A percentile compares a stretch with the other conserved stretches of the same genome.
phyloP scores from a whole-genome alignment of 2,329 filamentous ascomycete genomes.

The Fusarium piperis region DNA sequence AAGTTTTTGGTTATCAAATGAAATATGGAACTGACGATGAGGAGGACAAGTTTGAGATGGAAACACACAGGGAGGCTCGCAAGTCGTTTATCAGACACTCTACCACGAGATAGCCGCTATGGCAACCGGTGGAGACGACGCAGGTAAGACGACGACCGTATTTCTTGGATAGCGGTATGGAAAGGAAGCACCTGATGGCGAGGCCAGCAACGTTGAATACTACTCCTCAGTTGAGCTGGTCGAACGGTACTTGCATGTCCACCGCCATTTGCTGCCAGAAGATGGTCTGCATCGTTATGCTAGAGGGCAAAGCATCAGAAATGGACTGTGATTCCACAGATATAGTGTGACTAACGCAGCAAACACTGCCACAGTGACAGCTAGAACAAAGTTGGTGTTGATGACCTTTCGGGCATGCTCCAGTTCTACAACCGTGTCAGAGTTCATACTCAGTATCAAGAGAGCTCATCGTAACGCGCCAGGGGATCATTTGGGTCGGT shows the following conservation, averaged over 20 bases:
- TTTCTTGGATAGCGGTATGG: slow-evolving; percentile 46
- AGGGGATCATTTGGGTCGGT: slow-evolving; percentile 42
- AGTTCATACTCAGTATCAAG: neutral
- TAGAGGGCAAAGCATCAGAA: neutral
- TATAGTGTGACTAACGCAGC: neutral
- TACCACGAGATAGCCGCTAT: slow-evolving; percentile 24
- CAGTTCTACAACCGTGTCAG: slow-evolving; percentile 36
- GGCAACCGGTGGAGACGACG: slow-evolving; percentile 14
- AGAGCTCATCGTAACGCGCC: slow-evolving; percentile 7
- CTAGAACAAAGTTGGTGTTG: slow-evolving; percentile 37
- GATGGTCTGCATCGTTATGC: slow-evolving; percentile 22
- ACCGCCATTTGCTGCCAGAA: slow-evolving; percentile 45
- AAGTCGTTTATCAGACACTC: neutral
- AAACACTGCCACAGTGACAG: slow-evolving; percentile 38
- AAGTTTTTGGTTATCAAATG: neutral
- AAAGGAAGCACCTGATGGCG: slow-evolving; percentile 43
- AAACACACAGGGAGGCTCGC: neutral
- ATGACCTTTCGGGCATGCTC: slow-evolving; percentile 35
- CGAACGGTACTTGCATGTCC: slow-evolving; percentile 38
- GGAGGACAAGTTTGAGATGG: neutral
- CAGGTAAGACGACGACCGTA: slow-evolving; percentile 45
- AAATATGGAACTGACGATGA: neutral
- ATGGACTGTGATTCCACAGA: neutral
- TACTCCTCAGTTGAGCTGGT: slow-evolving; percentile 37
- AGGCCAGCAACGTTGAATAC: slow-evolving; percentile 43